Evolutionary conservation across 1,284 basidiomycete genomes (phyloP).

Genomic region (Ceratobasidium sp.): DNA sequence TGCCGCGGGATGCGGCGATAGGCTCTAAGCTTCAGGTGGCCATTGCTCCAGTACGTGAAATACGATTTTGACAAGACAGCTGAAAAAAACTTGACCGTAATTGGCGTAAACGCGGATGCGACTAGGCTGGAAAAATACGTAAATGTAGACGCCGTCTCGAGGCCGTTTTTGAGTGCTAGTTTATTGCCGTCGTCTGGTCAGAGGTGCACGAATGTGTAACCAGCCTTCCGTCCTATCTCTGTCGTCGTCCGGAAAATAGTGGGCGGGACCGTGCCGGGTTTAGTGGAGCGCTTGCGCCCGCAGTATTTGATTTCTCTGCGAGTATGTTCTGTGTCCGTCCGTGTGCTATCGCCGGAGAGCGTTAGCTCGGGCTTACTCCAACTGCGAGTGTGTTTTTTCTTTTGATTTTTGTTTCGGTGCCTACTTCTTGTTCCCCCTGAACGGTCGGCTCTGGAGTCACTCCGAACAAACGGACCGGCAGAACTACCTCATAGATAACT

Average conservation of each 20-base stretch:
- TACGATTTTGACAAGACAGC: not conserved
- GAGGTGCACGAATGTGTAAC: not conserved
- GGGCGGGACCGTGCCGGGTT: not conserved
- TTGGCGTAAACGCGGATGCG: not conserved
- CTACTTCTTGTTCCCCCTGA: conserved; percentile 17
- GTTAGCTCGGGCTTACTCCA: not conserved
- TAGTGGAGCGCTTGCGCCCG: conserved; percentile 2
- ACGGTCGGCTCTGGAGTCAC: conserved; percentile 24
- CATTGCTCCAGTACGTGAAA: not conserved
- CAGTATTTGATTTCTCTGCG: conserved; percentile 4
- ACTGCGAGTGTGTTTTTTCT: not conserved
- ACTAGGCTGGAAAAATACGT: not conserved
- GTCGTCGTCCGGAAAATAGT: not conserved
- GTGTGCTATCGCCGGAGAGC: not conserved
- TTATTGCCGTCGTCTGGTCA: not conserved
- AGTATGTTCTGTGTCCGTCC: too few relatives aligned
- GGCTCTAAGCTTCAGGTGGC: not conserved
- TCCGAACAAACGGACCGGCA: conserved; percentile 29
- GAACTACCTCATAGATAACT: not conserved
- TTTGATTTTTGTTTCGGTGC: conserved; percentile 4
- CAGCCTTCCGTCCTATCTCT: too few relatives aligned
- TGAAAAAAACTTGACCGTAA: not conserved
- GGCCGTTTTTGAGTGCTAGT: not conserved
- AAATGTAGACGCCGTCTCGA: too few relatives aligned
- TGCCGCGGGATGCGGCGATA: not conserved